Conservation (phyloP, 2,329 filamentous ascomycete genomes). For the Lasiodiplodia citricola region DNA sequence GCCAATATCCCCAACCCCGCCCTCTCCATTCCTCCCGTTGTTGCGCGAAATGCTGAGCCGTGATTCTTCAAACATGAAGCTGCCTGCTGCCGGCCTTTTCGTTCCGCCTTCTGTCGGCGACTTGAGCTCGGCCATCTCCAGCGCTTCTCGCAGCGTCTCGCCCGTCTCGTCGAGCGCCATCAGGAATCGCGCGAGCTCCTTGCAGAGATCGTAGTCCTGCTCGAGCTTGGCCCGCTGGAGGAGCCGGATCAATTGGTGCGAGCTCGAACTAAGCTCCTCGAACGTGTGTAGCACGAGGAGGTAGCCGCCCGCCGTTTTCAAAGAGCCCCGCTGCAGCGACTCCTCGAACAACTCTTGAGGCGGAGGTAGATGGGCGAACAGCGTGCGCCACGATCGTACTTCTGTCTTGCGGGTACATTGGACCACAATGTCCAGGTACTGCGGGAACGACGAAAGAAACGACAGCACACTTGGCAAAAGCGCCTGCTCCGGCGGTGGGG, state of each 20-base stretch:
- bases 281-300: conserved; percentile 91
- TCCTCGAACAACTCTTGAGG: conserved; percentile 93
- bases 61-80: conserved; percentile 39
- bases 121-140: conserved; percentile 58
- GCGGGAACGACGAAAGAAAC: conserved; percentile 63
- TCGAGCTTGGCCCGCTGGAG: conserved; percentile 81
- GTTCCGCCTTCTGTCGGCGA: conserved; percentile 32
- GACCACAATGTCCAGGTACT: conserved; percentile 93
- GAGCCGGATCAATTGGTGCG: conserved; percentile 79
- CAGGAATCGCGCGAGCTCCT: conserved; percentile 91
- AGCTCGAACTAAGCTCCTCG: conserved; percentile 64
- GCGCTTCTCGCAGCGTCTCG: conserved; percentile 73
- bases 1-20: conserved; percentile 11
- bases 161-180: conserved; percentile 90
- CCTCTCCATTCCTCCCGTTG: background rate
- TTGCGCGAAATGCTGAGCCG: conserved; percentile 5
- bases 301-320: conserved; percentile 96
- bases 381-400: conserved; percentile 88
- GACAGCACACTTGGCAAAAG: conserved; percentile 59
- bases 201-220: conserved; percentile 93
- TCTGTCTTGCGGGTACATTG: conserved; percentile 98
- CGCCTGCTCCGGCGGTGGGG: conserved; percentile 52
- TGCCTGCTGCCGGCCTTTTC: conserved; percentile 29
- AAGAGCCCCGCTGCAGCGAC: conserved; percentile 78
- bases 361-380: conserved; percentile 89